phyloP scores from a whole-genome alignment of 2,329 filamentous ascomycete genomes.

The Trichoderma atrobrunneum region DNA sequence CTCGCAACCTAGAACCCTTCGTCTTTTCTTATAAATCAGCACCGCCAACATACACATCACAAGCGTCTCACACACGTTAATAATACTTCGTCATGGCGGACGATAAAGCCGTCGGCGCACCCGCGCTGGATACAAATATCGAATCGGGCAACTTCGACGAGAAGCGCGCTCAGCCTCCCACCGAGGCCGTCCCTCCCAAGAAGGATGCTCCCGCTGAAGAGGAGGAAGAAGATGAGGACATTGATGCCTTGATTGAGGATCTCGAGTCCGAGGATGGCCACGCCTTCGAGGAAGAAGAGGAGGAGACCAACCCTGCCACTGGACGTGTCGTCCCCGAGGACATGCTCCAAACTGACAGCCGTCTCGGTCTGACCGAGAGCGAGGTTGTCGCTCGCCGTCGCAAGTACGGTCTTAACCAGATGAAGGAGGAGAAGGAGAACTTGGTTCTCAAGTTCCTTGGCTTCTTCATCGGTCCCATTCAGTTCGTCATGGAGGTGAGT shows the following conservation, averaged over 20 bases:
- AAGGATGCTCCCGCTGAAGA: constrained; percentile 57
- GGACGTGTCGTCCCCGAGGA: constrained; percentile 68
- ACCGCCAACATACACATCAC: constrained; percentile 11
- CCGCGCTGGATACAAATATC: constrained; percentile 62
- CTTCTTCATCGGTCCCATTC: constrained; percentile 86
- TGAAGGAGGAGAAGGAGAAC: constrained; percentile 90
- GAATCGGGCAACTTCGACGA: constrained; percentile 65
- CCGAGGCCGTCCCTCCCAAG: constrained; percentile 36
- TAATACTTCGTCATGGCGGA: constrained; percentile 49
- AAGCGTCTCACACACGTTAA: constrained; percentile 2
- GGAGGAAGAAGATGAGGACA: constrained; percentile 73
- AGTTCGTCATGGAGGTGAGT: constrained; percentile 87
- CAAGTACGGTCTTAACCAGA: constrained; percentile 81
- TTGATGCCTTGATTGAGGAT: constrained; percentile 83
- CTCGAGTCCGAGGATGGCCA: constrained; percentile 79
- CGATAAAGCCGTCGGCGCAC: constrained; percentile 49
- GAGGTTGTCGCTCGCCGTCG: constrained; percentile 64
- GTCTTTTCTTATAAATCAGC: constrained; percentile 9
- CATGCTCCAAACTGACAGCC: constrained; percentile 72
- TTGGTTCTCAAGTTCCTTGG: constrained; percentile 75
- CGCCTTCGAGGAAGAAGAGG: constrained; percentile 60
- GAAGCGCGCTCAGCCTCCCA: constrained; percentile 46
- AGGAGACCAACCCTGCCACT: constrained; percentile 46
- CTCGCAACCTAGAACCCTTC: constrained; percentile 14
- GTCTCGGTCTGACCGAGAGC: constrained; percentile 66